phyloP scores from a whole-genome alignment of 257 asterid genomes.

The Paulownia fortunei region DNA sequence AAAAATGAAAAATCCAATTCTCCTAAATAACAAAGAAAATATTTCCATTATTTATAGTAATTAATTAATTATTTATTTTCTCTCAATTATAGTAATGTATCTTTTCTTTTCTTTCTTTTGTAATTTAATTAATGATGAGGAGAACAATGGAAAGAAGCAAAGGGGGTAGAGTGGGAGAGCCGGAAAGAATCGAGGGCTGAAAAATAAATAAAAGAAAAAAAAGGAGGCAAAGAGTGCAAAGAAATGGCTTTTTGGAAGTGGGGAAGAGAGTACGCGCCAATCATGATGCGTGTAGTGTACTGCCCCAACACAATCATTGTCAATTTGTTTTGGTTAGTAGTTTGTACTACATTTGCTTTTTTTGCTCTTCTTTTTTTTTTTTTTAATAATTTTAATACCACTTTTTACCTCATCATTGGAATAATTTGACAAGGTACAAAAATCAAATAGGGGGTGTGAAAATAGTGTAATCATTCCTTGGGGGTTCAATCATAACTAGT shows the following conservation, averaged over 20 bases:
- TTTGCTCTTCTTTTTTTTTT: background rate
- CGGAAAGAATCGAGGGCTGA: conserved; percentile 66
- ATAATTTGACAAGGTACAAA: conserved; percentile 1
- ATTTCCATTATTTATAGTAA: background rate
- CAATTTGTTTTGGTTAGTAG: conserved; percentile 25
- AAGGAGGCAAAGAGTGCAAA: conserved; percentile 1
- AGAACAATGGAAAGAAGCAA: conserved; percentile 50
- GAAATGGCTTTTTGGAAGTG: conserved; percentile 13
- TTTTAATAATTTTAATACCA: background rate
- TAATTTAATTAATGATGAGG: conserved; percentile 18
- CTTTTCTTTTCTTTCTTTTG: background rate
- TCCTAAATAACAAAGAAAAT: conserved; percentile 12
- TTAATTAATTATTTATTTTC: background rate
- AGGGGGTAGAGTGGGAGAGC: conserved; percentile 58
- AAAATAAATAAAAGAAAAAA: conserved; percentile 13
- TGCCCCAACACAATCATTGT: conserved; percentile 46
- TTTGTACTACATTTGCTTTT: conserved; percentile 23
- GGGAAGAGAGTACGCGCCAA: conserved; percentile 41
- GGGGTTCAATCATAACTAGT: conserved; percentile 29
- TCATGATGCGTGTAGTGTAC: conserved; percentile 38
- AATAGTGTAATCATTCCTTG: conserved; percentile 13
- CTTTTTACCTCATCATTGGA: conserved; percentile 26
- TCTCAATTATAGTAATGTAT: background rate
- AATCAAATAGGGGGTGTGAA: conserved; percentile 20
- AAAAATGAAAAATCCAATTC: background rate